Evolutionary conservation across 768 basidiomycete genomes (phyloP).

Genomic region (Phanerochaete sordida): DNA sequence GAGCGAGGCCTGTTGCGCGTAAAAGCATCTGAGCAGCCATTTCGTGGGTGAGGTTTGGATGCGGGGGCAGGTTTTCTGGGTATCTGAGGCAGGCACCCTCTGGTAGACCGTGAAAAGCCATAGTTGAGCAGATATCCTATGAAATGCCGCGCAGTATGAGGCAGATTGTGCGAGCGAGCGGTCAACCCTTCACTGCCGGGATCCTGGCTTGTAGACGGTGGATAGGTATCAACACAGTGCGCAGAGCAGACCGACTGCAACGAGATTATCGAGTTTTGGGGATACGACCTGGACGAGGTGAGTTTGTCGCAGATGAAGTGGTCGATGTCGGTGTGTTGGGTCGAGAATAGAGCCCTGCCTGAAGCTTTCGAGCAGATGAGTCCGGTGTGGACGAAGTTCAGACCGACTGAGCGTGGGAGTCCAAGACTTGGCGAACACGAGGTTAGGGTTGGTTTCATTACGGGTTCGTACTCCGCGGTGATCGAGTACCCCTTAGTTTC

Average conservation of each 20-base stretch:
- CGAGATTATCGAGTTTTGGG: too few species aligned
- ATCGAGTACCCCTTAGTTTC: neutral
- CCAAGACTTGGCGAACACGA: neutral
- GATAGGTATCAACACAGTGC: neutral
- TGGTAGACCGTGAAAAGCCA: neutral
- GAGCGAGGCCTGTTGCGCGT: slow-evolving; percentile 55
- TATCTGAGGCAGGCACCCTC: slow-evolving; percentile 51
- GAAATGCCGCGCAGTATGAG: too few species aligned
- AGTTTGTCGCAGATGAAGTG: too few species aligned
- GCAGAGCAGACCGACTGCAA: too few species aligned
- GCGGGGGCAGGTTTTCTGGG: slow-evolving; percentile 60
- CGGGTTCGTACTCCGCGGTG: neutral
- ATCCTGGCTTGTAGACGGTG: neutral
- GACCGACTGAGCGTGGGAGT: slow-evolving; percentile 4
- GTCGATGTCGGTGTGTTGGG: too few species aligned
- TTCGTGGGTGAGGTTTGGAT: slow-evolving; percentile 53
- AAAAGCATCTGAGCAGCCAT: slow-evolving; percentile 56
- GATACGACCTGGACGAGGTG: too few species aligned
- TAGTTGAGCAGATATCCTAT: too few species aligned
- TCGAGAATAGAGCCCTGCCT: too few species aligned
- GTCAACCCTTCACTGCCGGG: too few species aligned
- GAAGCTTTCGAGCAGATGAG: too few species aligned
- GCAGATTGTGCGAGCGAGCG: too few species aligned
- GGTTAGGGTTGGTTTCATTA: neutral
- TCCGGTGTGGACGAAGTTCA: too few species aligned